Conservation (phyloP, 495 filamentous ascomycete genomes). For the Penicillium cosmopolitanum region DNA sequence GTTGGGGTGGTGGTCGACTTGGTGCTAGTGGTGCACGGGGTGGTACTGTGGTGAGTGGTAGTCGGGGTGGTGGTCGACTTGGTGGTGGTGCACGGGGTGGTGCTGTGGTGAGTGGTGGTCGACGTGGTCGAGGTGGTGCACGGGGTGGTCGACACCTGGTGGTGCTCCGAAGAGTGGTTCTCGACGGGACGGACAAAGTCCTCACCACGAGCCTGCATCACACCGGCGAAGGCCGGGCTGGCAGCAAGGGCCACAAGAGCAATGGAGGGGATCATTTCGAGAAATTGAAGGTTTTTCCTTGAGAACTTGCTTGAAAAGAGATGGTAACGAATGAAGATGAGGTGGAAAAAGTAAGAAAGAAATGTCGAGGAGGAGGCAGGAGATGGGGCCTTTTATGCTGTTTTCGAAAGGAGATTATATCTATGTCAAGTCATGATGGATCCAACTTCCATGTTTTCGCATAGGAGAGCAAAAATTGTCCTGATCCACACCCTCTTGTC, state of each 20-base stretch:
- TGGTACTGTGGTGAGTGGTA: conserved; percentile 1
- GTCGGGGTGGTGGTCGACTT: conserved; percentile 13
- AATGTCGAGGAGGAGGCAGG: conserved; percentile 8
- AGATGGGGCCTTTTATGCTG: conserved; percentile 36
- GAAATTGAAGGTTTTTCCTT: conserved; percentile 26
- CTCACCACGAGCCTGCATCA: conserved; percentile 38
- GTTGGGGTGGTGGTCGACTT: conserved; percentile 1
- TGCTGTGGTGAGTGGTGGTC: conserved; percentile 9
- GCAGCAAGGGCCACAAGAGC: conserved; percentile 46
- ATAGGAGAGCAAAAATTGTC: conserved; percentile 31
- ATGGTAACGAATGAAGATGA: conserved; percentile 46
- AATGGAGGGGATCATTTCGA: conserved; percentile 48
- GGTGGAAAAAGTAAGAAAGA: conserved; percentile 26
- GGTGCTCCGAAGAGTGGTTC: not conserved
- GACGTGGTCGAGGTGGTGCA: conserved; percentile 11
- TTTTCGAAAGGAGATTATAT: conserved; percentile 13
- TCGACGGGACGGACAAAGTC: conserved; percentile 16
- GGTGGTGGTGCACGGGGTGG: conserved; percentile 26
- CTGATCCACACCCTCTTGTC: conserved; percentile 26
- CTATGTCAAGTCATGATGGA: conserved; percentile 21
- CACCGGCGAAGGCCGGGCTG: conserved; percentile 46
- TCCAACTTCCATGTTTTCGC: conserved; percentile 38
- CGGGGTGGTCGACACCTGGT: conserved; percentile 1
- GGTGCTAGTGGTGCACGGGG: conserved; percentile 8
- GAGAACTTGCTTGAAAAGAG: conserved; percentile 24